Evolutionary conservation across 257 asterid genomes (phyloP), one percentile per base, ranked within the genome.

Genomic region (Petunia axillaris): DNA sequence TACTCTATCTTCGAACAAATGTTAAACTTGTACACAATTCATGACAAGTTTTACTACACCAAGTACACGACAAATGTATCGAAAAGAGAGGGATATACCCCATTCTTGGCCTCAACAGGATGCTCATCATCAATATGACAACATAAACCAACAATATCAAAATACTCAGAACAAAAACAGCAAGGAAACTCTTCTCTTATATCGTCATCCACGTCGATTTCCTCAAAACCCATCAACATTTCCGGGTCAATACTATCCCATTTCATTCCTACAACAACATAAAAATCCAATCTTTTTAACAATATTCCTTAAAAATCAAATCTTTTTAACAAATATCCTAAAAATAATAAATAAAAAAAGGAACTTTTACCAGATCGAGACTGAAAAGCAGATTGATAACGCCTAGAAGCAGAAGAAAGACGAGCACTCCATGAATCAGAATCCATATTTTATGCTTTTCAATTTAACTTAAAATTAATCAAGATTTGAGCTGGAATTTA

Each of bases 121-220:
- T 94, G 97, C 85, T 92, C 97, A 39, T 94, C 97, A 77, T 92
- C 97, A 13, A 94, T 89, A 87, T 94, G 98, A 88, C 95, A 94
- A 84, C 95, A 94, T 38, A 94, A 91, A 44, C 97, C 93, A 65
- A 94, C 91, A 8, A 92, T 90, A 82, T 94, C 97, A 40, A 89
- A 94, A 83, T 88, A 88, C 48, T 92, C 97, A 1, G 95, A 79
- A 84, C 97, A 94, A 81, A 91, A 92, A n/a, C 94, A 96, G 83
- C 98, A 92, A 5, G 91, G 93, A 81, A 86, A 91, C 85, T 94
- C 97, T 82, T 92, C 95, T 83, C 93, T 86, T 54, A 87, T 77
- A 73, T 89, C 97, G 80, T 92, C 95, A 83, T 91, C 93, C 82
- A 89, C 80, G 64, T 91, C 96, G 1, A 91, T 88, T 81, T 93